Evolutionary conservation across 768 basidiomycete genomes (phyloP), one percentile per base, ranked within the genome.

Genomic region (Naganishia vaughanmartiniae): DNA sequence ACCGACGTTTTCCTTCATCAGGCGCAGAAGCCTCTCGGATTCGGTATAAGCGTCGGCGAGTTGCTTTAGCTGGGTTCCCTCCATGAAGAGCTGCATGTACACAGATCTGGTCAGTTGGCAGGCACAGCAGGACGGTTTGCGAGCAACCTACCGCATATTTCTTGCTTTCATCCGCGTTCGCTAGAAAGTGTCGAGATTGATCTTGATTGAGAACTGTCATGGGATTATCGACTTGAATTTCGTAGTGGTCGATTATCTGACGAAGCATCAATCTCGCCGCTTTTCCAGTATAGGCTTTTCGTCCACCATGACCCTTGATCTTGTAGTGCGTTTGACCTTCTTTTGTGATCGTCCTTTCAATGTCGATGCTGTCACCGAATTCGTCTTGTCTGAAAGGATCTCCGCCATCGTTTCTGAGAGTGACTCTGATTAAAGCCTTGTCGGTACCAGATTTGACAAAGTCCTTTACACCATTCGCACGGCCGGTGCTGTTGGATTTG

Each of bases 231-330:
- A 83, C 78, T 78, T 95, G 93, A 67, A 99, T 91, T 75, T 93
- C 93, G 89, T 96, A 95, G 73, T 93, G 90, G 78, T 95, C 92
- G 75, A 90, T 90, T 60, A 99, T 97, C 1, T 89, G 87, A 26
- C 42, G 46, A 36, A 69, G 45, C 21, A 90, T 85, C 14, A 99
- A 81, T 77, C 97, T 93, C 12, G 92, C 89, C 74, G 88, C 87
- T 83, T 91, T 93, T 17, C 84, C 88, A 39, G 88, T 89, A 70
- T 96, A 81, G 12, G 87, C 77, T 73, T 84, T 85, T 45, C 87
- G 87, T 28, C 89, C 86, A 76, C 85, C 87, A 74, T 82, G 85
- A 21, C 79, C 74, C 26, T 63, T 63, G 42, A 63, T 63, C 26
- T 45, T 63, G 60, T 63, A 63, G 21, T 48, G 45, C 30, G 51